Conservation (phyloP, 2,329 filamentous ascomycete species). For the Teratosphaeria zuluensis region DNA sequence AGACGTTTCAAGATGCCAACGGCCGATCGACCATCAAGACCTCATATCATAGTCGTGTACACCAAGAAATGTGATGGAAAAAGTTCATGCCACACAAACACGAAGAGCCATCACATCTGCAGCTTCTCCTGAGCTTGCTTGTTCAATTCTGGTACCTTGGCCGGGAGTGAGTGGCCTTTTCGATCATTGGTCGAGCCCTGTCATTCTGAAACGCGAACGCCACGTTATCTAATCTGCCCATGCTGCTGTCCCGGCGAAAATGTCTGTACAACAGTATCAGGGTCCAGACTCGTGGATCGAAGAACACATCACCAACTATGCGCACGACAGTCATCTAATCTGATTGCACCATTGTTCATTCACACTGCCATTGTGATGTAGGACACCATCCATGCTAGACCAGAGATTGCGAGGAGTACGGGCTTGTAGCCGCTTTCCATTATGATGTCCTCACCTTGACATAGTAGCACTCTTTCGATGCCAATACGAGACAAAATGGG, state of each 20-base stretch:
- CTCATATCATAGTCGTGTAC: too few relatives aligned
- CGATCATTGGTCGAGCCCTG: background rate
- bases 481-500: too few relatives aligned
- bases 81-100: background rate
- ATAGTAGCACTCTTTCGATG: too few relatives aligned
- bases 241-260: background rate
- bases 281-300: too few relatives aligned
- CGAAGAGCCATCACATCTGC: background rate
- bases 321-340: too few relatives aligned
- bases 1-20: background rate
- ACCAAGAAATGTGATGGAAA: background rate
- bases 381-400: too few relatives aligned
- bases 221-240: background rate
- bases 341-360: too few relatives aligned
- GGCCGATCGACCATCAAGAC: background rate
- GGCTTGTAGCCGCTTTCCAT: too few relatives aligned
- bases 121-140: background rate
- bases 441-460: too few relatives aligned
- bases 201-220: background rate
- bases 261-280: background rate
- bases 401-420: too few relatives aligned
- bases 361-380: too few relatives aligned
- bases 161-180: background rate
- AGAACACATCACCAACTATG: too few relatives aligned
- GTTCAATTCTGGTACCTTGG: background rate